These are phyloP conservation scores for Cercospora brassicicola DNA, from an alignment of 2,329 filamentous ascomycete genomes.

Conservation along the genomic window DNA sequence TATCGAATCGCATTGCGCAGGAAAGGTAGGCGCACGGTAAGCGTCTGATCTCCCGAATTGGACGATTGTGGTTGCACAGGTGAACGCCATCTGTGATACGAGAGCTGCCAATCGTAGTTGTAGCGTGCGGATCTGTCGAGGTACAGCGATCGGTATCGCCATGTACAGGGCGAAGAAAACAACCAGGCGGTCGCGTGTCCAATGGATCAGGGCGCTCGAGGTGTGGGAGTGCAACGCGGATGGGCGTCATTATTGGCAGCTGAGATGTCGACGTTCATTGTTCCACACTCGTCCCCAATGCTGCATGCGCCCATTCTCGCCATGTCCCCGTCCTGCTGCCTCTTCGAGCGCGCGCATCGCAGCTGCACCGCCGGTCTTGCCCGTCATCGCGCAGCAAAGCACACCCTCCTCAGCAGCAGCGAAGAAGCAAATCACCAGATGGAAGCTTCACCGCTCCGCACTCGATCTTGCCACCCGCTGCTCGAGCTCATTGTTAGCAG, in stretches of 20 bases:
- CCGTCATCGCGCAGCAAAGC: background rate
- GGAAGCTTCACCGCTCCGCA: conserved; percentile 1
- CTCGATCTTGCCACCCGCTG: background rate
- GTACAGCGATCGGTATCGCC: background rate
- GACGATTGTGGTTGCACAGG: background rate
- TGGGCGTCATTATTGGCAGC: background rate
- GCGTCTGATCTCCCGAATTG: background rate
- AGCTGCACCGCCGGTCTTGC: background rate
- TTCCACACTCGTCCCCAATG: background rate
- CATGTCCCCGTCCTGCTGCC: background rate
- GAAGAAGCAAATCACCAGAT: background rate
- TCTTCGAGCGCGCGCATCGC: background rate
- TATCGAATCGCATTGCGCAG: background rate
- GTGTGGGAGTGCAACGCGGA: background rate
- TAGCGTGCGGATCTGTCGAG: background rate
- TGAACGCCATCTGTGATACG: background rate
- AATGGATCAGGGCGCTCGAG: background rate
- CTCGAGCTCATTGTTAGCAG: background rate
- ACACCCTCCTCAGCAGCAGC: background rate
- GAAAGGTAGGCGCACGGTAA: background rate
- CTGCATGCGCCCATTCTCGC: conserved; percentile 2
- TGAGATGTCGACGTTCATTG: background rate
- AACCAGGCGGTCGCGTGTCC: background rate
- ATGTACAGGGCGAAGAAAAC: background rate
- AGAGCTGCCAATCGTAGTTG: background rate